These are phyloP conservation scores for Nothophytophthora sp. DNA, from an alignment of 352 stramenopile species.

Conservation along the genomic window DNA sequence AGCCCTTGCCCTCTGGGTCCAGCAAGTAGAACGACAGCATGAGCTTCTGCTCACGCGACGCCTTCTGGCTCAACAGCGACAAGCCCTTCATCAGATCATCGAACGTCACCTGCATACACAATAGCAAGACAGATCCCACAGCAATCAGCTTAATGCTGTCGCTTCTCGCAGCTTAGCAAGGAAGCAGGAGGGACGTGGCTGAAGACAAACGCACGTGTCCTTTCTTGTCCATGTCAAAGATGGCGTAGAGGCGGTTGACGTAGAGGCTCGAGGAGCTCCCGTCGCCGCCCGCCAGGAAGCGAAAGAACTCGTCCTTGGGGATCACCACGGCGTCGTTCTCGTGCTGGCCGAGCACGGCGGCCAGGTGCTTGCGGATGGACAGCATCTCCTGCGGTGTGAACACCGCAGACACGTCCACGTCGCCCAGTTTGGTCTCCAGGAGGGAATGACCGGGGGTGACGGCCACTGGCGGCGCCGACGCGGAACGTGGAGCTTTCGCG, in stretches of 20 bases:
- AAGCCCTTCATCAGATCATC: slow-evolving; percentile 82
- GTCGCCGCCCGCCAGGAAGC: slow-evolving; percentile 74
- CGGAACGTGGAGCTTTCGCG: slow-evolving; percentile 6
- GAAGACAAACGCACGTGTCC: slow-evolving; percentile 53
- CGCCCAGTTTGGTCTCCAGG: slow-evolving; percentile 70
- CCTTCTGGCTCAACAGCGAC: slow-evolving; percentile 84
- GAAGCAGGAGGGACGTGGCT: no score
- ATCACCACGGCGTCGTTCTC: slow-evolving; percentile 78
- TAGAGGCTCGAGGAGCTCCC: slow-evolving; percentile 75
- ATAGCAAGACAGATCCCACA: not conserved
- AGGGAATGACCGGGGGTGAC: slow-evolving; percentile 33
- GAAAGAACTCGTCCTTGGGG: slow-evolving; percentile 86
- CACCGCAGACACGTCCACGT: slow-evolving; percentile 71
- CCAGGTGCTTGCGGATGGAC: slow-evolving; percentile 75
- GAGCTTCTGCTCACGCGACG: slow-evolving; percentile 85
- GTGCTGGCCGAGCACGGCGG: slow-evolving; percentile 60
- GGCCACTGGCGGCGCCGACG: slow-evolving; percentile 12
- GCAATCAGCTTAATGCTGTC: no score
- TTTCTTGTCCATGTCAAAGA: slow-evolving; percentile 84
- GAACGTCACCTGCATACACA: slow-evolving; percentile 78
- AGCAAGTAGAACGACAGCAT: slow-evolving; percentile 86
- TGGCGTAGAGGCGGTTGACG: slow-evolving; percentile 83
- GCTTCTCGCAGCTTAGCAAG: no score
- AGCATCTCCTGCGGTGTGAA: slow-evolving; percentile 82
- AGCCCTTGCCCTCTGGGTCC: slow-evolving; percentile 75